Base-by-base conservation (phyloP, 176 grass and related monocot genomes). In the Paspalum vaginatum region DNA sequence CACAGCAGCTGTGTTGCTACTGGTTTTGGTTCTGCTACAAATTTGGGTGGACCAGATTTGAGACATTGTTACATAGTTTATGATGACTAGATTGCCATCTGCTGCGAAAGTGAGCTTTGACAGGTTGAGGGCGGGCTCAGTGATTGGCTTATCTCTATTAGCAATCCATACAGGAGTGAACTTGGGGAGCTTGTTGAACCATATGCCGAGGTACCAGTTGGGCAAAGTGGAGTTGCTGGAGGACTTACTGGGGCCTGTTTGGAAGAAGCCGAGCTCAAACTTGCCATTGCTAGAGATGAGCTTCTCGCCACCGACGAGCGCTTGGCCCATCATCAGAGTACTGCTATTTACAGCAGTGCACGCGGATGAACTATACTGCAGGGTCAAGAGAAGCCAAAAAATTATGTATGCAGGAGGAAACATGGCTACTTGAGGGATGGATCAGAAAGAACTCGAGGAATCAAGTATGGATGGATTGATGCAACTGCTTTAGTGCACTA, bases 151-250 rank as follows among this genome's bases (percentile, higher is more conserved):
- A n/a, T 72, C 85, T 78, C 85, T 76, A 65, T 88, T 85, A 14
- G 76, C 81, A 32, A 88, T 48, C 85, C 81, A 91, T 5, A 88
- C 77, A 6, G 71, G 6, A n/a, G 85, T 91, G 21, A 54, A 65
- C 59, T 54, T 63, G 39, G 68, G 16, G 45, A 91, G 81, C 8
- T 61, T 87, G 72, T 86, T 78, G 49, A 79, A 87, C 84, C 80
- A 91, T 56, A 84, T 76, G 58, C 85, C 84, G 38, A 87, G 41
- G 48, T 87, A 91, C 66, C 79, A 78, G n/a, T 87, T 87, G 32
- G 46, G 48, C 7, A 21, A 41, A n/a, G 7, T 41, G 8, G 20
- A 52, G 49, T 52, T 66, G 20, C 16, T 6, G 3, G 75, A 62
- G 40, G 74, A 81, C 12, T 68, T 69, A 66, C 74, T 77, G 55